Evolutionary conservation across 2,329 filamentous ascomycete species (phyloP), one percentile per base, ranked within the genome.

Genomic region (Xylaria polymorpha): DNA sequence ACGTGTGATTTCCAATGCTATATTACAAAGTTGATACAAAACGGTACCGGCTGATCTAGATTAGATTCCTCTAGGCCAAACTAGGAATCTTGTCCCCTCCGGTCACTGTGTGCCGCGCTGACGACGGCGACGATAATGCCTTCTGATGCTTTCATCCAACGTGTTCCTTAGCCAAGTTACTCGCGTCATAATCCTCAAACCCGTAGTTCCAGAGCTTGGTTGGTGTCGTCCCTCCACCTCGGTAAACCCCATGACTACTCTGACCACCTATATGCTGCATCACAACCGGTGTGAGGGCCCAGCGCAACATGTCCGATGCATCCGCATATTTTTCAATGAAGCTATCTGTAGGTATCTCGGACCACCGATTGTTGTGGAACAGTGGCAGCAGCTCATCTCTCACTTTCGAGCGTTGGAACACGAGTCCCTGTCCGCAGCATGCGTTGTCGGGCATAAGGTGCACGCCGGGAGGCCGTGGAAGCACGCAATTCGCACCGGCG

Each of bases 251-350:
- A 53, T 78, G 75, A 14, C 72, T 72, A 44, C 76, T 77, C 53
- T 73, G 70, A 3, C 75, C 74, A 3, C 76, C 75, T 1, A 78
- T 68, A 58, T 78, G 76, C 61, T 78, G 76, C 59, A 78, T 74
- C 37, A 78, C 66, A 7, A 76, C 75, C 0, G 75, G 76, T 5
- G 74, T 77, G 35, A 77, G 61, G 6, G 75, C 76, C 73, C 73
- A 77, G 15, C 75, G 73, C 14, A 77, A 58, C 1, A 22, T 66
- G 0, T 64, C 64, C 1, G 67, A 70, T 22, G 18, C 50, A 41
- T 78, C 65, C 0, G 75, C 76, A 39, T 71, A 66, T n/a, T 72
- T 37, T 48, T 78, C 76, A 22, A 77, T 66, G 46, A 78, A 74
- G n/a, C 71, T 76, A 44, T 78, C 76, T n/a, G 72, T 73, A 1